These are phyloP conservation scores for Microascus cirrosus DNA, from an alignment of 2,329 filamentous ascomycete genomes.

Conservation along the genomic window DNA sequence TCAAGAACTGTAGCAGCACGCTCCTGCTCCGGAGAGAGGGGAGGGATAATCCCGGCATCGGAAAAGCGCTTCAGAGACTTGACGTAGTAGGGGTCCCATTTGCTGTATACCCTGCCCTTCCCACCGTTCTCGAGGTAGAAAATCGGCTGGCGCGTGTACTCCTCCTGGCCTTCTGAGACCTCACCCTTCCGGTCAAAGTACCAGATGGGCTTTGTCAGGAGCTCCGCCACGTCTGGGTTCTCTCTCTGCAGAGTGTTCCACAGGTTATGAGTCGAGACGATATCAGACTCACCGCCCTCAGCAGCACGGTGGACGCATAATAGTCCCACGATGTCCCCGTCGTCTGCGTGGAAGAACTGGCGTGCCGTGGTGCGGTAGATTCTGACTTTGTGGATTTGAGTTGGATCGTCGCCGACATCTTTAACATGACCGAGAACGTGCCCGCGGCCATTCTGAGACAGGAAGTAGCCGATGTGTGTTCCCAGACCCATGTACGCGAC, in stretches of 20 bases:
- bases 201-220: constrained; percentile 70
- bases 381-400: constrained; percentile 70
- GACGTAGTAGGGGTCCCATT: constrained; percentile 88
- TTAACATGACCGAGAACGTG: constrained; percentile 86
- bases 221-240: constrained; percentile 66
- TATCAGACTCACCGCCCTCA: constrained; percentile 75
- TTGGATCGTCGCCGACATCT: constrained; percentile 67
- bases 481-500: constrained; percentile 86
- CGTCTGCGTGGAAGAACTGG: constrained; percentile 54
- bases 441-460: constrained; percentile 74
- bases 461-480: constrained; percentile 77
- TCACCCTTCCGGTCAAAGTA: constrained; percentile 91
- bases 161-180: constrained; percentile 60
- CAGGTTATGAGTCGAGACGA: constrained; percentile 67
- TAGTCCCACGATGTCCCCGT: constrained; percentile 72
- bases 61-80: constrained; percentile 65
- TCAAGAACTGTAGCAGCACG: constrained; percentile 54
- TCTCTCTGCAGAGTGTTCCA: constrained; percentile 71
- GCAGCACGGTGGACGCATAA: constrained; percentile 69
- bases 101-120: constrained; percentile 45
- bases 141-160: constrained; percentile 60
- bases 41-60: constrained; percentile 59
- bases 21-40: constrained; percentile 56
- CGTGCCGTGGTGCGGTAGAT: constrained; percentile 79
- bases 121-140: constrained; percentile 65